Evolutionary conservation across 306 rosid genomes (phyloP).

Genomic region (Phaseolus lunatus): DNA sequence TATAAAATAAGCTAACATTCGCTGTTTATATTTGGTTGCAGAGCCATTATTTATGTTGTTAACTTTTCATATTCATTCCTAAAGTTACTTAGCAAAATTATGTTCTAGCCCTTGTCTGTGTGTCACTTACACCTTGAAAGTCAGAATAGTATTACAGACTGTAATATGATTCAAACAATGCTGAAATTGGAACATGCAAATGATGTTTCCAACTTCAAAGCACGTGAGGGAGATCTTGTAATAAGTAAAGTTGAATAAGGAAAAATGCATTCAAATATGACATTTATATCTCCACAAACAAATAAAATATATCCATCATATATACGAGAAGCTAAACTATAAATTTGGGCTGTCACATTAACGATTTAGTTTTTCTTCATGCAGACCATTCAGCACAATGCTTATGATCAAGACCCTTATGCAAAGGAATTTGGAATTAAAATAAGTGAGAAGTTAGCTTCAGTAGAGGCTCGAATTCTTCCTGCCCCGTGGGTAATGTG

Average conservation of each 20-base stretch:
- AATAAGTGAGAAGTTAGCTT: conserved; percentile 87
- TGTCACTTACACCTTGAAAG: conserved; percentile 3
- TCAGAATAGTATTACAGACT: conserved; percentile 6
- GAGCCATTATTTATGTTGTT: conserved; percentile 2
- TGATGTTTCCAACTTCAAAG: conserved; percentile 4
- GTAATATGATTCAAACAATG: background rate
- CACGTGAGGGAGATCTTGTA: background rate
- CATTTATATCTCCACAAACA: background rate
- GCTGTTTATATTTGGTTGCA: conserved; percentile 1
- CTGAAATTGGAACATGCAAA: conserved; percentile 2
- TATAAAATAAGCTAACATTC: background rate
- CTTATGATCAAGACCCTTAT: conserved; percentile 88
- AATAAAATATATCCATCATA: too few relatives aligned
- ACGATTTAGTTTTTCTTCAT: conserved; percentile 31
- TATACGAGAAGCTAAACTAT: conserved; percentile 19
- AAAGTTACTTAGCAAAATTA: background rate
- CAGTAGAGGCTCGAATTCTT: conserved; percentile 95
- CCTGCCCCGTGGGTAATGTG: conserved; percentile 98
- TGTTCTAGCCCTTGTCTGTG: conserved; percentile 9
- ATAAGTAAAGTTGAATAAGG: background rate
- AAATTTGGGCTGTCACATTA: conserved; percentile 22
- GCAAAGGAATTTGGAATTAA: conserved; percentile 95
- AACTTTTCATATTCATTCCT: background rate
- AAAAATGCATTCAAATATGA: conserved; percentile 1
- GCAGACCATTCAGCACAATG: conserved; percentile 88